Evolutionary conservation across 2,329 filamentous ascomycete species (phyloP).

Genomic region (Gaeumannomyces tritici): DNA sequence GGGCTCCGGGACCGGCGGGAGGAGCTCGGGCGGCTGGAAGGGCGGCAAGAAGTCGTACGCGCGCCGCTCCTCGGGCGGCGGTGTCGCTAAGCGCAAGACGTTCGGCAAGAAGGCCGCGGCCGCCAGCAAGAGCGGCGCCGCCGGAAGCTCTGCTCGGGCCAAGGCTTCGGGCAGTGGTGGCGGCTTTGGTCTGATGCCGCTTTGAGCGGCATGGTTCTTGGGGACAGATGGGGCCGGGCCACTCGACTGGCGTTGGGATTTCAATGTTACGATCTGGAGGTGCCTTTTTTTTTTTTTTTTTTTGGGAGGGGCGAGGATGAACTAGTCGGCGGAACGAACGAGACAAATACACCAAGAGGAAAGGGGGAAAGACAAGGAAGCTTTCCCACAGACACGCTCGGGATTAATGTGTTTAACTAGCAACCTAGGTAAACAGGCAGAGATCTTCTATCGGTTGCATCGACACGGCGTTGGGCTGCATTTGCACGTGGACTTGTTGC

Average conservation of each 20-base stretch:
- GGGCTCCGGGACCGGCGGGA: constrained; percentile 12
- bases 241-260: not conserved
- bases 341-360: too few relatives aligned
- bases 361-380: not conserved
- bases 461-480: not conserved
- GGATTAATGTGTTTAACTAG: not conserved
- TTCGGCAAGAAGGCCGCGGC: constrained; percentile 8
- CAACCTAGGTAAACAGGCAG: too few relatives aligned
- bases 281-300: not conserved
- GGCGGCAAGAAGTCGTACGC: constrained; percentile 11
- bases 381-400: too few relatives aligned
- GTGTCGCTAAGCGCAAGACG: constrained; percentile 10
- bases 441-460: not conserved
- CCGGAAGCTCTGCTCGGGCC: not conserved
- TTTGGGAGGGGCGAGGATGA: not conserved
- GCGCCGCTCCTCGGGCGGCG: constrained; percentile 8
- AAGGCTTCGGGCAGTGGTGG: constrained; percentile 2
- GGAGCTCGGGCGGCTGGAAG: constrained; percentile 7
- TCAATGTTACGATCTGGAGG: too few relatives aligned
- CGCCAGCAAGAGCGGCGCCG: constrained; percentile 5
- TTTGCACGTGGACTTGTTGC: not conserved
- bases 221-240: too few relatives aligned
- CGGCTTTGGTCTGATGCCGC: constrained; percentile 14
- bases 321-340: too few relatives aligned
- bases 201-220: constrained; percentile 6